Conservation (phyloP, 1,139 yeast species). For the Hansenula anomala region DNA sequence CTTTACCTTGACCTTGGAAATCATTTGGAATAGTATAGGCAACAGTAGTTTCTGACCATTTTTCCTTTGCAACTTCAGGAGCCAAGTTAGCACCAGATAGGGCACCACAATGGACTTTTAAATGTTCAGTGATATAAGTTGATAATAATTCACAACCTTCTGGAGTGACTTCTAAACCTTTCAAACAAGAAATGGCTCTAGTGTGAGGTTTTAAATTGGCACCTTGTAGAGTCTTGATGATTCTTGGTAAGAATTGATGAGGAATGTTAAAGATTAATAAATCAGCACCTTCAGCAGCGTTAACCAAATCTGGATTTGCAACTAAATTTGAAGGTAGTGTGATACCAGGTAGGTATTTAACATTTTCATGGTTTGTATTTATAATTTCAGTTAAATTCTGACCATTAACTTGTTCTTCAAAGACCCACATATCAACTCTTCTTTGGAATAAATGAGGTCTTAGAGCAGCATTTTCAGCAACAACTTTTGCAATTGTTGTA, state of each 20-base stretch:
- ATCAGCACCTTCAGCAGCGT: slow-evolving; percentile 70
- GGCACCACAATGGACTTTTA: slow-evolving; percentile 83
- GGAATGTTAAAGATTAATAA: slow-evolving; percentile 81
- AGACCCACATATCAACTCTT: slow-evolving; percentile 86
- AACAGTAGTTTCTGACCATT: slow-evolving; percentile 87
- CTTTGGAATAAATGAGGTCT: slow-evolving; percentile 59
- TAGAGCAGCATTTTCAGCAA: slow-evolving; percentile 71
- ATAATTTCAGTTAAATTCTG: slow-evolving; percentile 74
- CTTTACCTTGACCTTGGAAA: slow-evolving; percentile 61
- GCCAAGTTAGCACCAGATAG: slow-evolving; percentile 88
- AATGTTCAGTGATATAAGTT: slow-evolving; percentile 61
- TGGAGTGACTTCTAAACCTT: slow-evolving; percentile 77
- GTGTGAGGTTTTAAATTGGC: slow-evolving; percentile 62
- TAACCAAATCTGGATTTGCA: slow-evolving; percentile 73
- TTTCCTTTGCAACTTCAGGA: slow-evolving; percentile 80
- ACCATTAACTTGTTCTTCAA: slow-evolving; percentile 66
- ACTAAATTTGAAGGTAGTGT: slow-evolving; percentile 66
- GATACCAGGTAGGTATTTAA: slow-evolving; percentile 73
- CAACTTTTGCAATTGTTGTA: slow-evolving; percentile 82
- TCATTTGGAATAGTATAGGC: slow-evolving; percentile 72
- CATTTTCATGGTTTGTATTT: slow-evolving; percentile 78
- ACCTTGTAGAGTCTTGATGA: slow-evolving; percentile 58
- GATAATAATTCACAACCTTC: slow-evolving; percentile 74
- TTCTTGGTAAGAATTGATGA: slow-evolving; percentile 75
- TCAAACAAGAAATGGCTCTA: slow-evolving; percentile 82